Conservation (phyloP, 1,284 basidiomycete genomes). For the Grifola frondosa region DNA sequence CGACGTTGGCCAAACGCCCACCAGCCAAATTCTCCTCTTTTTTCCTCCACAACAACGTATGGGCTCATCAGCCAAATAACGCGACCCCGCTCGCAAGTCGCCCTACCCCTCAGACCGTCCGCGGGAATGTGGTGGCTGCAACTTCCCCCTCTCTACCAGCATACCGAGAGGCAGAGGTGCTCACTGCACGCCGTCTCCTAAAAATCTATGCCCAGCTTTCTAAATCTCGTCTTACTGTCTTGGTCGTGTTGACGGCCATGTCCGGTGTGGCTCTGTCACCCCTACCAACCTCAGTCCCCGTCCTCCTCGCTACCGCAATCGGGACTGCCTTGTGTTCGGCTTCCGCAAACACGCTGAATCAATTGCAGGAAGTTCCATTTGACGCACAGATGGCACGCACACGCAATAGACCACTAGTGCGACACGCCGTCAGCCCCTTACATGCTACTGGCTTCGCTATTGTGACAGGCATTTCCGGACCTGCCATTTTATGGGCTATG, state of each 20-base stretch:
- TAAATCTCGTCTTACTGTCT: constrained; percentile 85
- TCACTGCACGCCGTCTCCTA: constrained; percentile 58
- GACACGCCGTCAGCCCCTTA: constrained; percentile 76
- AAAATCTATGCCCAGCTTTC: constrained; percentile 81
- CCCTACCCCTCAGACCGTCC: constrained; percentile 6
- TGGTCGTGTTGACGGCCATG: constrained; percentile 91
- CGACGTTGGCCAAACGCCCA: constrained; percentile 22
- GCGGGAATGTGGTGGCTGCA: constrained; percentile 11
- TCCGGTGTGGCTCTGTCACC: constrained; percentile 93
- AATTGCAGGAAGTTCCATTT: constrained; percentile 92
- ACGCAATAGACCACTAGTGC: constrained; percentile 85
- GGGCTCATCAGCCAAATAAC: constrained; percentile 28
- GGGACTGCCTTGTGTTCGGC: constrained; percentile 92
- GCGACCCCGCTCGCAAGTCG: constrained; percentile 10
- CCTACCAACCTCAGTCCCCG: constrained; percentile 76
- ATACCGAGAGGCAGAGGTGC: constrained; percentile 30
- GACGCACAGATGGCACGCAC: constrained; percentile 98
- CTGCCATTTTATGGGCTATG: constrained; percentile 78
- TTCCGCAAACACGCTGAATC: constrained; percentile 94
- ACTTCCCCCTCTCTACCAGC: constrained; percentile 16
- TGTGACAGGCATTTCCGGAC: constrained; percentile 75
- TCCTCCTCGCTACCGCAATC: constrained; percentile 83
- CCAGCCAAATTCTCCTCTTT: constrained; percentile 48
- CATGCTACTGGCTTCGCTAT: constrained; percentile 85
- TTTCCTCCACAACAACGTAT: constrained; percentile 59